Conservation (phyloP, 2,329 filamentous ascomycete genomes). For the Diaporthe citri region DNA sequence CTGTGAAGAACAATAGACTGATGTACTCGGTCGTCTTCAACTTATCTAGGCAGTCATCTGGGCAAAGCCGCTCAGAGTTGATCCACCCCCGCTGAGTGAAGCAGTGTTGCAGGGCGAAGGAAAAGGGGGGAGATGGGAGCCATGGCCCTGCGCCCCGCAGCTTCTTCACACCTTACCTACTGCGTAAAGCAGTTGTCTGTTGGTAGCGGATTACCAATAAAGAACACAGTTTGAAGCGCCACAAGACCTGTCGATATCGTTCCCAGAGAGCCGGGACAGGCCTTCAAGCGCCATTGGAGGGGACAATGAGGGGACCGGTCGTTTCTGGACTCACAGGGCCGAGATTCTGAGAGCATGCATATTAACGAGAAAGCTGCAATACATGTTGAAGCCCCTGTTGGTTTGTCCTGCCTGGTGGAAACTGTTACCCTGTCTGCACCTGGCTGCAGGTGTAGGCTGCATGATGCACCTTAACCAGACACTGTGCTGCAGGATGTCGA, state of each 20-base stretch:
- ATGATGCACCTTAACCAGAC: constrained; percentile 11
- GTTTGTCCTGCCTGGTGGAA: constrained; percentile 14
- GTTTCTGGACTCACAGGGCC: constrained; percentile 7
- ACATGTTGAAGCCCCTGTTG: neutral
- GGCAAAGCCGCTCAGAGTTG: constrained; percentile 1
- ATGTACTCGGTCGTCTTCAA: neutral
- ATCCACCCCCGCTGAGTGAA: neutral
- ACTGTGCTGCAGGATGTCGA: constrained; percentile 33
- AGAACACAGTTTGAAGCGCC: constrained; percentile 20
- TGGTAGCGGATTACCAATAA: constrained; percentile 28
- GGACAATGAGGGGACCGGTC: constrained; percentile 13
- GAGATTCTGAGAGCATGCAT: constrained; percentile 11
- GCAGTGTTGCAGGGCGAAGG: constrained; percentile 10
- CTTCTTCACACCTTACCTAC: constrained; percentile 32
- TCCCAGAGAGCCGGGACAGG: constrained; percentile 25
- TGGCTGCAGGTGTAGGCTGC: constrained; percentile 32
- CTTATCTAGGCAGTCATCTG: neutral
- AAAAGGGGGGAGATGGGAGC: constrained; percentile 17
- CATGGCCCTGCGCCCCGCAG: constrained; percentile 24
- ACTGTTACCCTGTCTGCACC: constrained; percentile 16
- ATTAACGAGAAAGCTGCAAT: constrained; percentile 9
- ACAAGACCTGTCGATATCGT: constrained; percentile 19
- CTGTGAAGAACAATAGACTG: neutral
- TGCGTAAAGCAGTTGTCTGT: constrained; percentile 18
- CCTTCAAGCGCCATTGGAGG: constrained; percentile 32